phyloP scores from a whole-genome alignment of 1,284 basidiomycete species.

The Wolfiporia cocos region DNA sequence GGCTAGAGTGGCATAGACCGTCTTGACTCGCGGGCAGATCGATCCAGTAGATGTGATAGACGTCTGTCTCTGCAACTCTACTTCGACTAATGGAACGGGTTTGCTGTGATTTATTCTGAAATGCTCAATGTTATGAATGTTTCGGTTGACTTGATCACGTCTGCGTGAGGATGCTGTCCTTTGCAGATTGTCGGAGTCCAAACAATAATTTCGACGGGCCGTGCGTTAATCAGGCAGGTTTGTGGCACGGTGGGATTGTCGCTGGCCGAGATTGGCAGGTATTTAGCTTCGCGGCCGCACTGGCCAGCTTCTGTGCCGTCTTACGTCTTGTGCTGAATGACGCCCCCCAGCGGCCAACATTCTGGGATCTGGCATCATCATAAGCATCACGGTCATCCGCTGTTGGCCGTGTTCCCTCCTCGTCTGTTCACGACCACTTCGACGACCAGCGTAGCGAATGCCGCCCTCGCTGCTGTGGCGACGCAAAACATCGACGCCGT shows the following conservation, averaged over 20 bases:
- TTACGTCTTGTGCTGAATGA: no score
- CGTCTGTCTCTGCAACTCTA: background rate
- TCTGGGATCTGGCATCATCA: no score
- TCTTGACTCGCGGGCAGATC: background rate
- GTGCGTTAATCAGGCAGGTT: background rate
- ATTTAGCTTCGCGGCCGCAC: slow-evolving; percentile 7
- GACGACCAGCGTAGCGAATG: slow-evolving; percentile 5
- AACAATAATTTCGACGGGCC: background rate
- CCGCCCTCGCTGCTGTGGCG: slow-evolving; percentile 15
- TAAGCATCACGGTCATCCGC: no score
- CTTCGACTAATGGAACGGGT: background rate
- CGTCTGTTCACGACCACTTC: no score
- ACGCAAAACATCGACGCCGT: slow-evolving; percentile 18
- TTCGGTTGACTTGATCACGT: no score
- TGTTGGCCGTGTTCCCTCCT: no score
- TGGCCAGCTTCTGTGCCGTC: background rate
- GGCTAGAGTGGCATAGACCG: background rate
- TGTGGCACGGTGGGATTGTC: background rate
- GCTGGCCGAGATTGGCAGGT: slow-evolving; percentile 8
- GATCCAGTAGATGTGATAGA: slow-evolving; percentile 3
- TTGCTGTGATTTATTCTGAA: background rate
- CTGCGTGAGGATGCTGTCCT: no score
- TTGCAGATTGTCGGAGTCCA: background rate
- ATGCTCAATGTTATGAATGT: background rate
- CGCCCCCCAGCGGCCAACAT: no score